Evolutionary conservation across 257 asterid genomes (phyloP).

Genomic region (Nicotiana paniculata): DNA sequence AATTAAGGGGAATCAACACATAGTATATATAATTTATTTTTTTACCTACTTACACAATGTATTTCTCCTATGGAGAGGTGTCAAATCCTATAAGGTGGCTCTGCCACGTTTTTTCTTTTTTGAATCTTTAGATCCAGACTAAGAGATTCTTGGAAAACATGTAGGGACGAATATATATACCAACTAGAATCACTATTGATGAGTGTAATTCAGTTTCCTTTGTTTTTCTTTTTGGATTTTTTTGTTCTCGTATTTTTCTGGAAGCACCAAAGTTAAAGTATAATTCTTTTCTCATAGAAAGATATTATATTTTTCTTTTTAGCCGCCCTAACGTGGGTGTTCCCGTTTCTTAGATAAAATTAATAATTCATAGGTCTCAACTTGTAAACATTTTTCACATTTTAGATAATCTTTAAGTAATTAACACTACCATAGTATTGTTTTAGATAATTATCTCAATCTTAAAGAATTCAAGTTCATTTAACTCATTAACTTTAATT

Average conservation of each 20-base stretch:
- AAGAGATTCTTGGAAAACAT: background rate
- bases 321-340: background rate
- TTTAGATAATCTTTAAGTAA: background rate
- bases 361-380: background rate
- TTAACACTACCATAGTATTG: background rate
- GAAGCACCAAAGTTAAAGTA: no score
- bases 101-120: no score
- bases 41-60: no score
- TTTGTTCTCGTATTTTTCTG: background rate
- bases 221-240: background rate
- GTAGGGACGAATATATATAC: background rate
- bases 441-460: no score
- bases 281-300: background rate
- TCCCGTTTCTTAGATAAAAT: background rate
- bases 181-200: background rate
- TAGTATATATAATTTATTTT: no score
- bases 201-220: background rate
- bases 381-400: no score
- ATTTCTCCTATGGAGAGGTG: no score
- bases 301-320: background rate
- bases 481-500: no score
- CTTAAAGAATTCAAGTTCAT: no score
- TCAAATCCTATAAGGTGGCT: no score
- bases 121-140: no score
- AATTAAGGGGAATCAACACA: no score